phyloP scores from a whole-genome alignment of 2,329 filamentous ascomycete species.

The Ophiostoma fasciatum region DNA sequence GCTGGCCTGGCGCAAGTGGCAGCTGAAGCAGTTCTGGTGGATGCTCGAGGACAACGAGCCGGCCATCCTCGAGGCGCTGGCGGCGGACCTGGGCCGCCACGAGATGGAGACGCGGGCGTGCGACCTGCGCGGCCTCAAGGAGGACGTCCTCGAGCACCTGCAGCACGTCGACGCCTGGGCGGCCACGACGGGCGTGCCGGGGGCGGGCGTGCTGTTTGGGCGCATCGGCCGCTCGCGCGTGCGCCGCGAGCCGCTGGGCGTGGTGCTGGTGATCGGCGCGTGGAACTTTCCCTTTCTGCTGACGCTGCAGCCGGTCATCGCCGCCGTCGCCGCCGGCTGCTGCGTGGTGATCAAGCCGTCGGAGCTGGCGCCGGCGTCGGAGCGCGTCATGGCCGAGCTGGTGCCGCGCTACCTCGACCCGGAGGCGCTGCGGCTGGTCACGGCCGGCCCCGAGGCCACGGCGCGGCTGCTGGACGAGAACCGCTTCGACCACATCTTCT shows the following conservation, averaged over 20 bases:
- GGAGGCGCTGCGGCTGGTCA: constrained; percentile 20
- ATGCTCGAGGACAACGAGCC: constrained; percentile 24
- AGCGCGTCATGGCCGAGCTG: constrained; percentile 24
- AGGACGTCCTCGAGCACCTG: constrained; percentile 22
- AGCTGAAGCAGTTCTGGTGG: constrained; percentile 27
- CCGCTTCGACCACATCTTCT: constrained; percentile 30
- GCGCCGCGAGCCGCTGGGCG: constrained; percentile 27
- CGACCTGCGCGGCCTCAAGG: constrained; percentile 19
- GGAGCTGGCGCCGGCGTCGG: constrained; percentile 21
- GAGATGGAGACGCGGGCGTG: constrained; percentile 18
- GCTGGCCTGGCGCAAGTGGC: constrained; percentile 24
- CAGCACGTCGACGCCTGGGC: constrained; percentile 19
- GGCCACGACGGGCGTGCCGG: background rate
- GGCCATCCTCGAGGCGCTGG: constrained; percentile 18
- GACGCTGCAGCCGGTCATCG: constrained; percentile 23
- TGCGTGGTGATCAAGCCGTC: constrained; percentile 29
- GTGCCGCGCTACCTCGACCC: constrained; percentile 27
- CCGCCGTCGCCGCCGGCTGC: constrained; percentile 28
- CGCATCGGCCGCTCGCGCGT: constrained; percentile 21
- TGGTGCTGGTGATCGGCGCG: constrained; percentile 27
- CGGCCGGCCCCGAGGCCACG: constrained; percentile 24
- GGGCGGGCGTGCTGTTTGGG: constrained; percentile 14
- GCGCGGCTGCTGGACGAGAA: constrained; percentile 19
- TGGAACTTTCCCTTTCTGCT: constrained; percentile 31
- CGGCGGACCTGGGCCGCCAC: constrained; percentile 21